A percentile compares a stretch with the other conserved stretches of the same genome.
Evolutionary conservation across 2,329 filamentous ascomycete genomes (phyloP).

Genomic region (Aspergillus terreus): DNA sequence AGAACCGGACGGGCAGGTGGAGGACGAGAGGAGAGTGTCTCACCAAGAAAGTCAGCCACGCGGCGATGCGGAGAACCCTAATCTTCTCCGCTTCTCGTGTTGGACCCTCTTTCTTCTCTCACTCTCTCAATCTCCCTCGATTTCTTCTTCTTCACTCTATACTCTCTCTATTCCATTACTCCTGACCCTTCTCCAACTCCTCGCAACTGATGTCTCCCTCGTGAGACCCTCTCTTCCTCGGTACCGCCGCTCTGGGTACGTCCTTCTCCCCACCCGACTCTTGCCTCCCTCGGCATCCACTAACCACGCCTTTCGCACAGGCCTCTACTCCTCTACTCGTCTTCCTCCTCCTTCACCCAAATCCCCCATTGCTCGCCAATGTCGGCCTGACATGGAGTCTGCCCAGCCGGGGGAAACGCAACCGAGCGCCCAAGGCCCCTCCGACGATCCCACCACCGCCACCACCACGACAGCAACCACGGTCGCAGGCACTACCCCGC

Average conservation of each 20-base stretch:
- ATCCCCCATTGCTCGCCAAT: constrained; percentile 15
- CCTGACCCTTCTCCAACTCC: background rate
- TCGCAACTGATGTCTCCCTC: no score
- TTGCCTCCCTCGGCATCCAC: background rate
- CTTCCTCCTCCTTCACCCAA: background rate
- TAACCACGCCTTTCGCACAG: background rate
- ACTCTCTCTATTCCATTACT: background rate
- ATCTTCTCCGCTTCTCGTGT: background rate
- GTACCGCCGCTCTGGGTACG: no score
- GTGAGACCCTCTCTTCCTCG: no score
- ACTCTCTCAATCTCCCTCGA: background rate
- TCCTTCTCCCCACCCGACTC: no score
- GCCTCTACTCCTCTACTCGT: background rate
- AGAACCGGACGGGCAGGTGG: background rate
- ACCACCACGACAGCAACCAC: constrained; percentile 2
- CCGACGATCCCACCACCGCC: constrained; percentile 10
- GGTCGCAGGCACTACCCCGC: background rate
- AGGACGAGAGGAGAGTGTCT: background rate
- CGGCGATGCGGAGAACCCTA: background rate
- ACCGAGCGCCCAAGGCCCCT: constrained; percentile 10
- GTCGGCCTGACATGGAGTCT: constrained; percentile 29
- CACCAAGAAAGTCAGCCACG: background rate
- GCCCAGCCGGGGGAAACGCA: constrained; percentile 26
- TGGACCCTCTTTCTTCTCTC: background rate
- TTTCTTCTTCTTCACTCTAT: background rate